Conservation (phyloP, 1,284 basidiomycete genomes). For the Filobasidium uniguttulatum region DNA sequence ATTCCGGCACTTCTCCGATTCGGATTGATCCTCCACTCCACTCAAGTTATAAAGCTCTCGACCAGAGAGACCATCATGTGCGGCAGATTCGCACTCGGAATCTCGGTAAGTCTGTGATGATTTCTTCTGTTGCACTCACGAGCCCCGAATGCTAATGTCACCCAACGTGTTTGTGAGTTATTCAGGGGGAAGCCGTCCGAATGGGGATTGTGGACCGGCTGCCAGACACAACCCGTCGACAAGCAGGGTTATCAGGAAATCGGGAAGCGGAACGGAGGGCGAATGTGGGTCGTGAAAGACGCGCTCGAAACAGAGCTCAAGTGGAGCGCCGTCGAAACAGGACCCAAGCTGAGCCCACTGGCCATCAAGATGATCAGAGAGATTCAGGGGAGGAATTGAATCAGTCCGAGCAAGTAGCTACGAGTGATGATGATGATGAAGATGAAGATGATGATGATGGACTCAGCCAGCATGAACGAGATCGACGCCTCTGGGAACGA, state of each 20-base stretch:
- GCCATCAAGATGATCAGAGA: background rate
- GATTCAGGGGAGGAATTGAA: background rate
- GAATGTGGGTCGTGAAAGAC: conserved; percentile 27
- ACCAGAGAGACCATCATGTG: conserved; percentile 50
- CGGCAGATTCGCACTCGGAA: conserved; percentile 48
- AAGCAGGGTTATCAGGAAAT: background rate
- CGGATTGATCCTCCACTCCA: no score
- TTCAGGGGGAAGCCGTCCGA: conserved; percentile 48
- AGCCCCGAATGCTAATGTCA: conserved; percentile 34
- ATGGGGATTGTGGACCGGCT: conserved; percentile 18
- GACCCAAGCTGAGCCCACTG: background rate
- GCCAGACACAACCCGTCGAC: conserved; percentile 15
- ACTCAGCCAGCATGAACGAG: background rate
- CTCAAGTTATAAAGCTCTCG: no score
- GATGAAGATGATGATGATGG: conserved; percentile 17
- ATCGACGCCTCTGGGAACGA: background rate
- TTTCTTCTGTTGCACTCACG: conserved; percentile 6
- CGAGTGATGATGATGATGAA: conserved; percentile 9
- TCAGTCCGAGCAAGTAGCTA: conserved; percentile 8
- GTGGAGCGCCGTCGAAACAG: background rate
- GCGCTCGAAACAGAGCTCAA: background rate
- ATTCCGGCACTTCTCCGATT: no score
- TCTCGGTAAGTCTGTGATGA: conserved; percentile 36
- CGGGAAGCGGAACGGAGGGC: conserved; percentile 6
- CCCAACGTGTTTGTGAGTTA: no score